Evolutionary conservation across 1,284 basidiomycete species (phyloP).

Genomic region (Ceratobasidium sp.): DNA sequence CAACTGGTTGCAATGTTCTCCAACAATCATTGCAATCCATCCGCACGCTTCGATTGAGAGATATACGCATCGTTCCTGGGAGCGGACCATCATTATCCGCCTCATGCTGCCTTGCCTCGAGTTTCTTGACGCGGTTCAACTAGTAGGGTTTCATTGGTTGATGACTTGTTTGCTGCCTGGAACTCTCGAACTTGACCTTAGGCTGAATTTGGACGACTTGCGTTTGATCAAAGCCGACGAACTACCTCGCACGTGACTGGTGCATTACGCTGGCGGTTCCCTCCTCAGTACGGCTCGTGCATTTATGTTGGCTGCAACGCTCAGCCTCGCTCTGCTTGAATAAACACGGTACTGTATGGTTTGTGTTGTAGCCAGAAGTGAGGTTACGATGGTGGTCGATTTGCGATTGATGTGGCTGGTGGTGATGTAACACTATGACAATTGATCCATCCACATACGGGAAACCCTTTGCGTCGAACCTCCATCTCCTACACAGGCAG

Average conservation of each 20-base stretch:
- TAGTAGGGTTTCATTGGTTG: neutral
- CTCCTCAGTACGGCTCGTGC: too few species aligned
- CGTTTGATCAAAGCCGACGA: neutral
- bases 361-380: neutral
- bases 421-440: neutral
- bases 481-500: neutral
- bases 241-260: too few species aligned
- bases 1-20: neutral
- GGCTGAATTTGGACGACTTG: neutral
- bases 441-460: neutral
- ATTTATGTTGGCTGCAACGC: too few species aligned
- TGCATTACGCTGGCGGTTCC: too few species aligned
- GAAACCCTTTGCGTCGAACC: neutral
- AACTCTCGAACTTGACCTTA: neutral
- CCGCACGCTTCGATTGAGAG: neutral
- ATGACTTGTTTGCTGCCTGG: neutral
- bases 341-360: slow-evolving; percentile 17
- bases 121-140: neutral
- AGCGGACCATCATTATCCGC: neutral
- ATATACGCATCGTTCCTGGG: neutral
- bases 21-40: neutral
- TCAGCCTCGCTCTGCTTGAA: too few species aligned
- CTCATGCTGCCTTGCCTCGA: neutral
- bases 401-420: too few species aligned
- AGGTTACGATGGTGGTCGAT: too few species aligned